These are phyloP conservation scores for Clitopilus hobsonii DNA, from an alignment of 768 basidiomycete species.

Conservation along the genomic window DNA sequence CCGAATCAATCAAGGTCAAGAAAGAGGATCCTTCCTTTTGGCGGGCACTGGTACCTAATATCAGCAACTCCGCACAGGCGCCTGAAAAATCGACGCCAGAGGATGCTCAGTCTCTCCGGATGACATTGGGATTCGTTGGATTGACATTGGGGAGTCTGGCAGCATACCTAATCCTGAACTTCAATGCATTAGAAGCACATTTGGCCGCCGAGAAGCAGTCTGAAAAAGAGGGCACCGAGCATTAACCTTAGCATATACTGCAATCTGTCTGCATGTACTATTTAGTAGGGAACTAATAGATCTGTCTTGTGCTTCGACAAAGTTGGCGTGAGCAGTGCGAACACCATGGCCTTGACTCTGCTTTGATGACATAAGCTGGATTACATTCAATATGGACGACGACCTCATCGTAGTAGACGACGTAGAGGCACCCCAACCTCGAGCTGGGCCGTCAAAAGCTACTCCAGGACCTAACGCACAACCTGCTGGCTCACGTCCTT, in stretches of 20 bases:
- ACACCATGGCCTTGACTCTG: too few species aligned
- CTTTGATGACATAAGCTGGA: not conserved
- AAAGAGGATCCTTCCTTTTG: constrained; percentile 22
- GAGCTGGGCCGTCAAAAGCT: constrained; percentile 30
- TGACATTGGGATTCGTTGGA: constrained; percentile 51
- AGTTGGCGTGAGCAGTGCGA: too few species aligned
- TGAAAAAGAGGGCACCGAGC: constrained; percentile 6
- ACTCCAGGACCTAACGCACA: constrained; percentile 11
- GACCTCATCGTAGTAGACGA: constrained; percentile 63
- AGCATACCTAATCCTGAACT: constrained; percentile 27
- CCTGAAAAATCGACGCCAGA: constrained; percentile 27
- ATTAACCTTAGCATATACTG: not conserved
- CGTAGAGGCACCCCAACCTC: constrained; percentile 33
- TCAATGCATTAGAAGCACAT: constrained; percentile 10
- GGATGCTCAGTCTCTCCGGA: constrained; percentile 41
- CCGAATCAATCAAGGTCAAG: constrained; percentile 11
- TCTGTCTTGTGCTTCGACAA: too few species aligned
- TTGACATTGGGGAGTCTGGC: constrained; percentile 37
- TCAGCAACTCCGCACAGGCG: constrained; percentile 9
- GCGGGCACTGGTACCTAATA: constrained; percentile 34
- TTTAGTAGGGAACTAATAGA: too few species aligned
- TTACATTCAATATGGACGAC: constrained; percentile 51
- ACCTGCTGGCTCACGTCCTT: constrained; percentile 15
- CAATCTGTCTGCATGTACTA: too few species aligned
- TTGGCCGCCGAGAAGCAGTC: not conserved